These are phyloP conservation scores for Talaromyces piceae DNA, from an alignment of 2,329 filamentous ascomycete genomes.

Conservation along the genomic window DNA sequence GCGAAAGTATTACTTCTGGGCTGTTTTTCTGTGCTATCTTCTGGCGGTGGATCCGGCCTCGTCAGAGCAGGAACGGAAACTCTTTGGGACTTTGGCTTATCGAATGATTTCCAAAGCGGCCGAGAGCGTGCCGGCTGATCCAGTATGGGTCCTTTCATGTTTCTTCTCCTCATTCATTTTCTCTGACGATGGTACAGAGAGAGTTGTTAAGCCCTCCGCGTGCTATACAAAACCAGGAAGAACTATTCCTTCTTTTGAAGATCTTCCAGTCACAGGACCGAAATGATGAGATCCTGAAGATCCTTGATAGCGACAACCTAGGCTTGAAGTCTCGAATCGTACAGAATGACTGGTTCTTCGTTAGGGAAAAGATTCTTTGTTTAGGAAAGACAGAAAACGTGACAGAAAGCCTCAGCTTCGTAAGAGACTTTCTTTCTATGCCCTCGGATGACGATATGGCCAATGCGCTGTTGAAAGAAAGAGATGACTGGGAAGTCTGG, in stretches of 20 bases:
- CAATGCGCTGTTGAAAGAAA: constrained; percentile 25
- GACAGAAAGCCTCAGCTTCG: constrained; percentile 31
- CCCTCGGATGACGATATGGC: constrained; percentile 23
- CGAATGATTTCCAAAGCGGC: constrained; percentile 43
- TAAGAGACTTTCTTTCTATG: constrained; percentile 29
- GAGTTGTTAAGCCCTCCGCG: constrained; percentile 34
- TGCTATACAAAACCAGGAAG: constrained; percentile 40
- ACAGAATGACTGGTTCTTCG: constrained; percentile 38
- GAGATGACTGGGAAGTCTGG: constrained; percentile 42
- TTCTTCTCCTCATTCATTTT: constrained; percentile 14
- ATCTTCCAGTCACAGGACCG: constrained; percentile 37
- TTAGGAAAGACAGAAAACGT: constrained; percentile 33
- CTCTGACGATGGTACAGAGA: constrained; percentile 24
- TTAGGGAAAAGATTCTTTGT: constrained; percentile 30
- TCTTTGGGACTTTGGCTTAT: constrained; percentile 45
- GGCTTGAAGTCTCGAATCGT: constrained; percentile 36
- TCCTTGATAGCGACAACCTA: constrained; percentile 36
- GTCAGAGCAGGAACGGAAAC: constrained; percentile 36
- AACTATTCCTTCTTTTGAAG: constrained; percentile 38
- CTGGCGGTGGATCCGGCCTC: constrained; percentile 29
- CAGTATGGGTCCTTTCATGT: constrained; percentile 30
- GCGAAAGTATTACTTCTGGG: constrained; percentile 44
- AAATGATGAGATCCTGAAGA: constrained; percentile 32
- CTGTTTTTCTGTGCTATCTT: constrained; percentile 40
- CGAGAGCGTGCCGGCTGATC: constrained; percentile 34